Evolutionary conservation across 192 early-diverging fungal species (phyloP).

Genomic region (Coemansia sp.): DNA sequence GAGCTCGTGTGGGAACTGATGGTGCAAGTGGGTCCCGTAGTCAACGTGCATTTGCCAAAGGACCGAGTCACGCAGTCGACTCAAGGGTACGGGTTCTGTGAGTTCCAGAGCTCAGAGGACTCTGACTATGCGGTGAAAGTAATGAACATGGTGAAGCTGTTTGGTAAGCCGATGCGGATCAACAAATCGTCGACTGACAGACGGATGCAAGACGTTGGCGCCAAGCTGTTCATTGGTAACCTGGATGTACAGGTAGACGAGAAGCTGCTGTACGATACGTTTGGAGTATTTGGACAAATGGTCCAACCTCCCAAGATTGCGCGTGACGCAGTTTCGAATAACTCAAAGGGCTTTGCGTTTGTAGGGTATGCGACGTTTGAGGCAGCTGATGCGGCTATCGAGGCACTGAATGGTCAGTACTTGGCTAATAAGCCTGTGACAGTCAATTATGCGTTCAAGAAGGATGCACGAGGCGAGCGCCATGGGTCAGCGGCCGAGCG

Average conservation of each 20-base stretch:
- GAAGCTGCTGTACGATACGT: conserved; percentile 90
- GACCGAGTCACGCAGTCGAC: conserved; percentile 93
- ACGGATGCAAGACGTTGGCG: conserved; percentile 89
- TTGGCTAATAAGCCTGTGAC: conserved; percentile 90
- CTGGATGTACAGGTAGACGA: conserved; percentile 87
- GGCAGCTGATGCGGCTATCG: conserved; percentile 92
- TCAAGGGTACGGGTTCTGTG: conserved; percentile 95
- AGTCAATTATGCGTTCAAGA: conserved; percentile 94
- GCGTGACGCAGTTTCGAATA: conserved; percentile 81
- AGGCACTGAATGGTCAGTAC: conserved; percentile 98
- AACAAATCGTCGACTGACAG: conserved; percentile 90
- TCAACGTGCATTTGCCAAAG: conserved; percentile 96
- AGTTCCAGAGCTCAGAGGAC: conserved; percentile 91
- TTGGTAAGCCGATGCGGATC: conserved; percentile 90
- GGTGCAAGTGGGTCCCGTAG: conserved; percentile 94
- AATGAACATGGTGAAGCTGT: conserved; percentile 96
- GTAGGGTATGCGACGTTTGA: conserved; percentile 92
- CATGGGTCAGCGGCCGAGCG: conserved; percentile 94
- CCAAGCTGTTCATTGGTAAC: conserved; percentile 95
- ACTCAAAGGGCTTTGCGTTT: conserved; percentile 92
- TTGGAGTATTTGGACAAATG: conserved; percentile 91
- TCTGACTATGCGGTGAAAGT: conserved; percentile 96
- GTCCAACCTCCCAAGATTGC: conserved; percentile 84
- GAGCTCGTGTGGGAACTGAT: conserved; percentile 97
- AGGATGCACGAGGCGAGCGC: conserved; percentile 96